Conservation (phyloP, 176 grass and related monocot genomes). For the Urochloa ruziziensis region DNA sequence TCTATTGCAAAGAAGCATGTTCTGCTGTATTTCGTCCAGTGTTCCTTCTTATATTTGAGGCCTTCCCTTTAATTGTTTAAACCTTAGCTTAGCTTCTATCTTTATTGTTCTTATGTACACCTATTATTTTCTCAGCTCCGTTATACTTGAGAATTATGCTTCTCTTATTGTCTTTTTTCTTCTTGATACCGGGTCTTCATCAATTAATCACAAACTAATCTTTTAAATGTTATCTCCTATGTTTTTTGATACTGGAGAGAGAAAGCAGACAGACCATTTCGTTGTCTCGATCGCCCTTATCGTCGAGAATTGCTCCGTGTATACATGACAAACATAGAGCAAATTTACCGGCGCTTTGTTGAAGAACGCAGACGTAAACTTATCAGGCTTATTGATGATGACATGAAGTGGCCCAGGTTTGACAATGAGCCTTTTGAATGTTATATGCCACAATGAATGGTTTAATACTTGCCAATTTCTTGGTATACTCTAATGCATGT, state of each 20-base stretch:
- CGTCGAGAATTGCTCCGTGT: slow-evolving; percentile 75
- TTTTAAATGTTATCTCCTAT: slow-evolving; percentile 27
- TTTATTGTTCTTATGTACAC: slow-evolving; percentile 6
- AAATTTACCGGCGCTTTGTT: slow-evolving; percentile 81
- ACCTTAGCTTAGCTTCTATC: slow-evolving; percentile 3
- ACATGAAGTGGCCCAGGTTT: slow-evolving; percentile 89
- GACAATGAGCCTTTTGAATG: slow-evolving; percentile 4
- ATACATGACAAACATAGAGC: slow-evolving; percentile 86
- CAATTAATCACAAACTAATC: slow-evolving; percentile 6
- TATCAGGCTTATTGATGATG: slow-evolving; percentile 75
- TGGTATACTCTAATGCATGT: slow-evolving; percentile 6
- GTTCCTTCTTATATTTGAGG: slow-evolving; percentile 13
- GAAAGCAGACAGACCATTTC: slow-evolving; percentile 70
- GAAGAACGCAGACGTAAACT: slow-evolving; percentile 68
- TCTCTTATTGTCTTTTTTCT: neutral
- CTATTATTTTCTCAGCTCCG: slow-evolving; percentile 9
- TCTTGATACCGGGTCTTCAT: neutral
- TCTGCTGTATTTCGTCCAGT: neutral
- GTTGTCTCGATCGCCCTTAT: slow-evolving; percentile 78
- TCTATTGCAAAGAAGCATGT: slow-evolving; percentile 1
- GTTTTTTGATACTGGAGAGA: slow-evolving; percentile 50
- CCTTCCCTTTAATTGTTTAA: neutral
- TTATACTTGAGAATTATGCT: neutral
- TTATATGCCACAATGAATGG: neutral
- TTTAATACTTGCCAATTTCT: neutral